phyloP scores from a whole-genome alignment of 345 rosid genomes.

The Ailanthus altissimus region DNA sequence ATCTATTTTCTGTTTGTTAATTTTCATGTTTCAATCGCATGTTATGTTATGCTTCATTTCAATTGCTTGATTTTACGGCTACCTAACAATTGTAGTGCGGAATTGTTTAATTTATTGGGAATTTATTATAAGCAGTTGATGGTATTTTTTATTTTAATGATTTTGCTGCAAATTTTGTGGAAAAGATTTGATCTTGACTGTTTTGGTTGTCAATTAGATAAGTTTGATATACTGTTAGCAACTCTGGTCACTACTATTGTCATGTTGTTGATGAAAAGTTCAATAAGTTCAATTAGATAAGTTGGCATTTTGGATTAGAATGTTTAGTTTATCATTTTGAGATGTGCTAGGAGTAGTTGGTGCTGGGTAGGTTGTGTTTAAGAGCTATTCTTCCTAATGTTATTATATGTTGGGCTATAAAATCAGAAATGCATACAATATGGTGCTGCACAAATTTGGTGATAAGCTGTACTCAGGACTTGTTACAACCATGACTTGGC shows the following conservation, averaged over 20 bases:
- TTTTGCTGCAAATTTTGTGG: neutral
- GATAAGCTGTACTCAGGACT: slow-evolving; percentile 84
- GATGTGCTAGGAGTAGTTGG: neutral
- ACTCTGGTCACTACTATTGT: neutral
- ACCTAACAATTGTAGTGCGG: neutral
- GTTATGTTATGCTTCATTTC: neutral
- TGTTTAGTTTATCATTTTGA: neutral
- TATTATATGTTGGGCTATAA: slow-evolving; percentile 11
- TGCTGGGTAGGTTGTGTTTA: neutral
- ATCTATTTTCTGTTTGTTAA: neutral
- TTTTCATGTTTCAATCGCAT: neutral
- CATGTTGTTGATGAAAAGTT: neutral
- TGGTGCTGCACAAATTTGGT: slow-evolving; percentile 97
- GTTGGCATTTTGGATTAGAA: neutral
- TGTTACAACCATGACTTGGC: slow-evolving; percentile 84
- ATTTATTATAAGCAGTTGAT: neutral
- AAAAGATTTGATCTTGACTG: neutral
- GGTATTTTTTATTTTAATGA: neutral
- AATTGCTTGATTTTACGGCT: neutral
- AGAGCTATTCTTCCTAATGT: neutral
- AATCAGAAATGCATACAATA: slow-evolving; percentile 91
- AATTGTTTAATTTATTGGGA: neutral
- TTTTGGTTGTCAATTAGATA: neutral
- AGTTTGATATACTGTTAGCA: neutral
- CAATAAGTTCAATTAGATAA: too few species aligned